Evolutionary conservation across 805 yeast species (phyloP).

Genomic region (Ogataea neopini): DNA sequence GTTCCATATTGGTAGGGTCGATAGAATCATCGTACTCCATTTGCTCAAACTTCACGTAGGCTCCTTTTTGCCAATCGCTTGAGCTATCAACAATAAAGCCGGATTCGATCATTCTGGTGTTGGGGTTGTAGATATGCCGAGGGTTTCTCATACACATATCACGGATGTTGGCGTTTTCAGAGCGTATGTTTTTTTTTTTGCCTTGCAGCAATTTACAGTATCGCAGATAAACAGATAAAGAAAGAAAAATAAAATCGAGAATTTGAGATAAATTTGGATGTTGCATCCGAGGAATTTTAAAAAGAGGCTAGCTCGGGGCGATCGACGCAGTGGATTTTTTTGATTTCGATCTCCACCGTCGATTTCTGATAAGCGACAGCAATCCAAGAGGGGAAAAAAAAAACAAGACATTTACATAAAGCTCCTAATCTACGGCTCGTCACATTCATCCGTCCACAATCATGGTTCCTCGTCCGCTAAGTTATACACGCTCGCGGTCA

Average conservation of each 20-base stretch:
- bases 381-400: background rate
- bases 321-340: conserved; percentile 2
- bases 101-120: background rate
- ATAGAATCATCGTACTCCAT: conserved; percentile 32
- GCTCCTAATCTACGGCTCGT: background rate
- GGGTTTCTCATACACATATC: conserved; percentile 29
- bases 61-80: background rate
- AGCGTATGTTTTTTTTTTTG: background rate
- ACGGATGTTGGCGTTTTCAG: background rate
- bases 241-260: background rate
- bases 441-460: background rate
- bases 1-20: conserved; percentile 35
- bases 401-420: background rate
- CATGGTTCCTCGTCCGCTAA: conserved; percentile 7
- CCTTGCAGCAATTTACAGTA: background rate
- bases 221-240: background rate
- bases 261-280: background rate
- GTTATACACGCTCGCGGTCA: conserved; percentile 4
- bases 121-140: conserved; percentile 16
- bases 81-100: background rate
- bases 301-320: background rate
- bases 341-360: background rate
- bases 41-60: conserved; percentile 22
- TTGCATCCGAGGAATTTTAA: too few species aligned
- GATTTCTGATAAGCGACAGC: conserved; percentile 2